Evolutionary conservation across 2,329 filamentous ascomycete genomes (phyloP), one percentile per base, ranked within the genome.

Genomic region (Cryphonectria radicalis): DNA sequence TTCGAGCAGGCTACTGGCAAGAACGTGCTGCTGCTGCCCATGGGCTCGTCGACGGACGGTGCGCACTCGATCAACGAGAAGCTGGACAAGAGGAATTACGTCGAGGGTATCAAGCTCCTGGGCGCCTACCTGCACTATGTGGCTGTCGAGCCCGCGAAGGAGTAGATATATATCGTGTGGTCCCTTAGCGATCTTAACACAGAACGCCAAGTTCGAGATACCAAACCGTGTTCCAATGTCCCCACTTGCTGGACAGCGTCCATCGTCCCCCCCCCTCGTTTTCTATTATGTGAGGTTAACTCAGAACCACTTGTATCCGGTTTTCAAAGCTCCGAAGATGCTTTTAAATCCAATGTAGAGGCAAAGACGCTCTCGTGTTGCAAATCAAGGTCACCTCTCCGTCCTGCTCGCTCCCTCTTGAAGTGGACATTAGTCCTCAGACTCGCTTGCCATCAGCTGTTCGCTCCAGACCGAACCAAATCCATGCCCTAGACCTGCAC

Each of bases 41-140:
- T 99, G 96, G 96, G 96, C 63, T 97, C 93, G 85, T 97, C 93
- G 60, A 99, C 95, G 1, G 96, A 98, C 81, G 95, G 93, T 59
- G 96, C 96, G 10, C 96, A 99, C 84, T 97, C 94, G 46, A 97
- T 98, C 83, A 99, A 99, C 81, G 96, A 98, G 89, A 98, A 97
- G 88, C 87, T 99, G 71, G 96, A 99, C 82, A 94, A 93, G 88
- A 90, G 89, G 79, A 99, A 99, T 84, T 99, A 99, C 82, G 97
- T 99, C 78, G 94, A 99, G 86, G 96, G 96, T 65, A 98, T 93
- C 77, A 99, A 99, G 89, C 84, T 99, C 74, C 84, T 99, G 71
- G 96, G 96, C 64, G 93, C 95, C 4, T 99, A 99, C 81, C 84
- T 99, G 79, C 95, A 98, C 84, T 98, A 98, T 77, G 94, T 97